A percentile compares a stretch with the other conserved stretches of the same genome.
Evolutionary conservation across 2,329 filamentous ascomycete species (phyloP).

Genomic region (Scedosporium boydii): DNA sequence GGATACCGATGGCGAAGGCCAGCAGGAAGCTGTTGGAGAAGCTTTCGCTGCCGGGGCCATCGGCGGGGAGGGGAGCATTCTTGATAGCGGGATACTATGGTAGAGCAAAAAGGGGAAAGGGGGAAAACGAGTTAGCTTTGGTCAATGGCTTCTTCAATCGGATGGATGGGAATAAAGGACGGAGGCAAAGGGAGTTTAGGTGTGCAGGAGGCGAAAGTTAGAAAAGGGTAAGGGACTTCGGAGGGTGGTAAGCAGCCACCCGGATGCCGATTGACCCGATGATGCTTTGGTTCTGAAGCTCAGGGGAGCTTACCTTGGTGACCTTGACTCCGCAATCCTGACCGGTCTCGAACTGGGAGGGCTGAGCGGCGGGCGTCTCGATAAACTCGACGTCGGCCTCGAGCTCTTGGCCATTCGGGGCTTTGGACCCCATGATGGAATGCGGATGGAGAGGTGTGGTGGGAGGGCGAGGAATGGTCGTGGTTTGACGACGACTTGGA

Average conservation of each 20-base stretch:
- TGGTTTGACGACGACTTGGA: not conserved
- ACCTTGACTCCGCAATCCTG: conserved; percentile 47
- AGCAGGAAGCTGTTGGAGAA: conserved; percentile 80
- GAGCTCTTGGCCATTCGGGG: conserved; percentile 7
- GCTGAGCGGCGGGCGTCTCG: conserved; percentile 26
- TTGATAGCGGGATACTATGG: conserved; percentile 75
- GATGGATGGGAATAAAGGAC: not conserved
- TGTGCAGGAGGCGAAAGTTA: not conserved
- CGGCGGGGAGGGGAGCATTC: conserved; percentile 87
- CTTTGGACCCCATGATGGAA: conserved; percentile 9
- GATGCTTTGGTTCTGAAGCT: not conserved
- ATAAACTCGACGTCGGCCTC: conserved; percentile 32
- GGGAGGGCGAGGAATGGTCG: not conserved
- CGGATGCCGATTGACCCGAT: too few relatives aligned
- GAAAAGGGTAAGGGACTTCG: not conserved
- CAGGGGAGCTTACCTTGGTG: conserved; percentile 28
- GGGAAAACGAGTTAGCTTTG: conserved; percentile 14
- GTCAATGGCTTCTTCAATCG: not conserved
- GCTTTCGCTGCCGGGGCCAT: conserved; percentile 70
- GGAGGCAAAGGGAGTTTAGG: conserved; percentile 14
- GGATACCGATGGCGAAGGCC: conserved; percentile 58
- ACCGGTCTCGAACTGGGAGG: conserved; percentile 57
- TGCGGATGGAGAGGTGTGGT: not conserved
- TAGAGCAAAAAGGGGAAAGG: not conserved
- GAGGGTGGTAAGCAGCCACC: not conserved